Percentiles rank a stretch among this genome's conserved stretches.
Conservation (phyloP, 768 basidiomycete species). For the Heimioporus sp. region DNA sequence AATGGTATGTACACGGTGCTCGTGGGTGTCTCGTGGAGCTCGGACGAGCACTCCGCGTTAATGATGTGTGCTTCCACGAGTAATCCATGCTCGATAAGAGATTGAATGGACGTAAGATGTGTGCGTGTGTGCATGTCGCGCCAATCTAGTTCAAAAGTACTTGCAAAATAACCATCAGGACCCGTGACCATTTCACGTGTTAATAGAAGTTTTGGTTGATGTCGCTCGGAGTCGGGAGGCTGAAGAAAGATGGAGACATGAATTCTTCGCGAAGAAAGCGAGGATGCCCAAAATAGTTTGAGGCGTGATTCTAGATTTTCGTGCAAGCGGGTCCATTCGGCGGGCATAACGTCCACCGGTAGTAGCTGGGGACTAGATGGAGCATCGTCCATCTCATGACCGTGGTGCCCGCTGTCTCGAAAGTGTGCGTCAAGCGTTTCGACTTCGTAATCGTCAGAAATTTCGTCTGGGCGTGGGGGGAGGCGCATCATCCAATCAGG, state of each 20-base stretch:
- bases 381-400: slow-evolving; percentile 20
- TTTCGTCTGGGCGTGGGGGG: slow-evolving; percentile 58
- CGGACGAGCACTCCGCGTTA: slow-evolving; percentile 38
- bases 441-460: slow-evolving; percentile 56
- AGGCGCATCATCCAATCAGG: slow-evolving; percentile 31
- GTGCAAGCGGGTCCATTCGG: slow-evolving; percentile 55
- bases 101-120: slow-evolving; percentile 57
- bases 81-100: slow-evolving; percentile 41
- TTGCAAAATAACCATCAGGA: slow-evolving; percentile 72
- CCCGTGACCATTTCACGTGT: slow-evolving; percentile 53
- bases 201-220: slow-evolving; percentile 45
- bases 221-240: slow-evolving; percentile 15
- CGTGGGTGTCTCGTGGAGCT: slow-evolving; percentile 34
- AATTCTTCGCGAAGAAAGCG: slow-evolving; percentile 60
- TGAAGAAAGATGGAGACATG: slow-evolving; percentile 58
- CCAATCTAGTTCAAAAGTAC: slow-evolving; percentile 64
- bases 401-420: slow-evolving; percentile 23
- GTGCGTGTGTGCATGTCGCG: slow-evolving; percentile 57
- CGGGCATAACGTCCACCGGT: slow-evolving; percentile 21
- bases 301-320: slow-evolving; percentile 76
- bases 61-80: slow-evolving; percentile 51
- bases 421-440: slow-evolving; percentile 56
- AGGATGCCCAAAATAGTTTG: slow-evolving; percentile 78
- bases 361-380: slow-evolving; percentile 14
- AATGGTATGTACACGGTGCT: slow-evolving; percentile 43